Evolutionary conservation across 495 filamentous ascomycete genomes (phyloP), one percentile per base, ranked within the genome.

Genomic region (Pseudomonodictys pantanalensis): DNA sequence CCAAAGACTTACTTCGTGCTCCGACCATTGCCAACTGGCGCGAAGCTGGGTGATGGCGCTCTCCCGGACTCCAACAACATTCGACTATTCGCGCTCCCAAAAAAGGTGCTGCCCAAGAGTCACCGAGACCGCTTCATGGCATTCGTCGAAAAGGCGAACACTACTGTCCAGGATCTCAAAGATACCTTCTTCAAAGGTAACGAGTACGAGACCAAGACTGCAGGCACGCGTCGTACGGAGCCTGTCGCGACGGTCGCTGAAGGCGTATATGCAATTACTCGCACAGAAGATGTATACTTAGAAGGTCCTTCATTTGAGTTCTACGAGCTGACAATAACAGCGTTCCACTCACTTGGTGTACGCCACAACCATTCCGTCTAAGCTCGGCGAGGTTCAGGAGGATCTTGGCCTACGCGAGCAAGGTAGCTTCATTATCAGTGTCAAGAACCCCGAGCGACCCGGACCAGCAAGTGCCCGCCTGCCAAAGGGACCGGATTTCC

Each of bases 201-300:
- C 0, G 83, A 85, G 15, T 93, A 96, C 70, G 75, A 81, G 45
- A 96, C 92, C 17, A 85, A 89, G 69, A 96, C 91, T 1, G 76
- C 68, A 2, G 92, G 86, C 6, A 81, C 83, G 28, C 81, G 89
- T n/a, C 83, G 85, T 28, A 78, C 75, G 6, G 87, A 88, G 2
- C 83, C 88, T 1, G 87, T 89, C 11, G 82, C 80, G 1, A 87
- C 89, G 0, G 81, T 91, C 28, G 91, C 84, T 0, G 90, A 96
- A 72, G 92, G 92, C 1, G 83, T 96, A 17, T 96, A 97, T 68
- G 88, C 86, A 0, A 84, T 97, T 49, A 90, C 86, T 0, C 83
- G 78, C 15, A 88, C 87, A 0, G 84, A 84, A 1, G 48, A 53
- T n/a, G n/a, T n/a, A n/a, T n/a, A n/a, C n/a, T n/a, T n/a, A n/a